Conservation (phyloP, 345 rosid genomes). For the Hibiscus syriacus region DNA sequence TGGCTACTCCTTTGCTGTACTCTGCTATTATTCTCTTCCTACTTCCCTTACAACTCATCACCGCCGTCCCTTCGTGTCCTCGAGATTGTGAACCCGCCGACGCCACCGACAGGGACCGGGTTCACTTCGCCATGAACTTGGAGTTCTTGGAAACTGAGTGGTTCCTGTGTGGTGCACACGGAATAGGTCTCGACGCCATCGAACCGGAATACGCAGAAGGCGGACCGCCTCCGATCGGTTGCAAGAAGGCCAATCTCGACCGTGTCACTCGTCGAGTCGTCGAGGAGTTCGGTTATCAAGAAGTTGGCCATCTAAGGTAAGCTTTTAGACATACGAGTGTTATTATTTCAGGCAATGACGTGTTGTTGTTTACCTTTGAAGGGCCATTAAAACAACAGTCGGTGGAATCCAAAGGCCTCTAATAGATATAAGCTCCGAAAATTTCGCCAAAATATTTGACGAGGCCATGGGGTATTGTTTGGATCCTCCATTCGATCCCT, state of each 20-base stretch:
- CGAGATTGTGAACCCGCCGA: conserved; percentile 21
- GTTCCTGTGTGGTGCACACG: conserved; percentile 43
- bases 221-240: conserved; percentile 54
- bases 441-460: conserved; percentile 42
- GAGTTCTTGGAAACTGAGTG: conserved; percentile 58
- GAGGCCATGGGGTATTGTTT: conserved; percentile 39
- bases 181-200: conserved; percentile 43
- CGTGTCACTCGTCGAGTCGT: conserved; percentile 25
- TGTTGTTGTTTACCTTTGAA: conserved; percentile 1
- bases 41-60: neutral
- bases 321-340: neutral
- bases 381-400: conserved; percentile 43
- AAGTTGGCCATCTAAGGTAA: conserved; percentile 76
- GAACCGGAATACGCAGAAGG: conserved; percentile 38
- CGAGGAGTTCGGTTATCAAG: conserved; percentile 59
- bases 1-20: conserved; percentile 4
- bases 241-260: conserved; percentile 48
- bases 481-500: conserved; percentile 61
- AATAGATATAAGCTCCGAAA: conserved; percentile 34
- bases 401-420: conserved; percentile 59
- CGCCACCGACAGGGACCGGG: conserved; percentile 37
- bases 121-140: conserved; percentile 50
- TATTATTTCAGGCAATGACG: too few species aligned
- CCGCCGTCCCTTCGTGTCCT: neutral
- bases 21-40: neutral